phyloP scores from a whole-genome alignment of 352 stramenopile genomes.

The Globisporangium orthogonon region DNA sequence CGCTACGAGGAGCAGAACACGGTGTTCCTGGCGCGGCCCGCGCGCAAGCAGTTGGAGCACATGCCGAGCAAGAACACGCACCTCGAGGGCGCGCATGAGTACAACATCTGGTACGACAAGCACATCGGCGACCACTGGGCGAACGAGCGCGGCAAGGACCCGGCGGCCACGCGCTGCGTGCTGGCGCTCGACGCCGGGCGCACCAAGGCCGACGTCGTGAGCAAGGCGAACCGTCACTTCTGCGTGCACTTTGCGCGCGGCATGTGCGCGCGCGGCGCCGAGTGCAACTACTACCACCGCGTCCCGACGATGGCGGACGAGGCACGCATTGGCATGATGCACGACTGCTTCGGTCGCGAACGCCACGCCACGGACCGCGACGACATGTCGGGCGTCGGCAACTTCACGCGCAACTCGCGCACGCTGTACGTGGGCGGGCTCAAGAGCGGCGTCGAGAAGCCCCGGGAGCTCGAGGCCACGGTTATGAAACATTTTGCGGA shows the following conservation, averaged over 20 bases:
- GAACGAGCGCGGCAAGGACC: constrained; percentile 78
- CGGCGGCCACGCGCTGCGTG: constrained; percentile 81
- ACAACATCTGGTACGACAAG: constrained; percentile 96
- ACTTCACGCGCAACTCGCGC: constrained; percentile 87
- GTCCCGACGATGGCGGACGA: constrained; percentile 75
- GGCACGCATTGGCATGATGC: constrained; percentile 77
- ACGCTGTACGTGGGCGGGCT: constrained; percentile 90
- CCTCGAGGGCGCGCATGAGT: constrained; percentile 90
- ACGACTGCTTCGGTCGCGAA: constrained; percentile 91
- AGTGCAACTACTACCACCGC: constrained; percentile 92
- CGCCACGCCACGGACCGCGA: constrained; percentile 89
- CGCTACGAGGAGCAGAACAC: constrained; percentile 84
- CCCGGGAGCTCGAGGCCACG: constrained; percentile 49
- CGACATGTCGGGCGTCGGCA: constrained; percentile 91
- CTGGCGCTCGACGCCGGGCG: constrained; percentile 83
- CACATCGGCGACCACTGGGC: constrained; percentile 90
- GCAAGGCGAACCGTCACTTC: constrained; percentile 85
- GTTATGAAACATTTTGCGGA: constrained; percentile 89
- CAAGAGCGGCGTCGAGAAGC: constrained; percentile 41
- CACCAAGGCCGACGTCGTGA: constrained; percentile 88
- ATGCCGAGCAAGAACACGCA: constrained; percentile 83
- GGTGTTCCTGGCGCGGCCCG: constrained; percentile 77
- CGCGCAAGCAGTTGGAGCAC: constrained; percentile 88
- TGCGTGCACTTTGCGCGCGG: constrained; percentile 91
- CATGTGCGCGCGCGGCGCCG: constrained; percentile 79